These are phyloP conservation scores for Verruconis gallopava DNA, from an alignment of 2,329 filamentous ascomycete species.

Conservation along the genomic window DNA sequence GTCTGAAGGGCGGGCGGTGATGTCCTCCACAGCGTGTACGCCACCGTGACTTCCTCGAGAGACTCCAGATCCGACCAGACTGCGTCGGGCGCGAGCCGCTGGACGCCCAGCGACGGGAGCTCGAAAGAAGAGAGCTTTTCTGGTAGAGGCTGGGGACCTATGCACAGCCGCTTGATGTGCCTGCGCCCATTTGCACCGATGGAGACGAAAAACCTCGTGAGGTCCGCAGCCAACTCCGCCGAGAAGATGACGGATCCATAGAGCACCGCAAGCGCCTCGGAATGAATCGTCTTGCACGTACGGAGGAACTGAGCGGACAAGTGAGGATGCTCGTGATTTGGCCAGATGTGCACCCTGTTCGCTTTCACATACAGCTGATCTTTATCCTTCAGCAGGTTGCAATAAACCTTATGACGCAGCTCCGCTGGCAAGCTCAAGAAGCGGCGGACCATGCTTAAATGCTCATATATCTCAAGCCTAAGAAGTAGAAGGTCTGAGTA, in stretches of 20 bases:
- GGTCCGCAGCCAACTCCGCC: not conserved
- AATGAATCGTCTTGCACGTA: not conserved
- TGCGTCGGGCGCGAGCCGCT: too few species aligned
- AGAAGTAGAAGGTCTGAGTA: too few species aligned
- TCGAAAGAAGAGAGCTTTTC: too few species aligned
- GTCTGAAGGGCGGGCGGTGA: too few species aligned
- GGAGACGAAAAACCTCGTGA: not conserved
- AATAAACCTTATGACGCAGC: constrained; percentile 32
- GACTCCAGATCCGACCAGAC: too few species aligned
- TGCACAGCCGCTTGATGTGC: too few species aligned
- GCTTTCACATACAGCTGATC: not conserved
- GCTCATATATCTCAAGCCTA: not conserved
- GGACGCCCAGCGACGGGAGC: not conserved
- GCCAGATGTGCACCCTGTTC: not conserved
- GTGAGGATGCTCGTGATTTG: not conserved
- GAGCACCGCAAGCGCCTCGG: not conserved
- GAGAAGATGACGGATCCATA: not conserved
- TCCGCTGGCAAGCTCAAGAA: constrained; percentile 27
- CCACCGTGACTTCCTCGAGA: too few species aligned
- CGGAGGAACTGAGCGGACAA: not conserved
- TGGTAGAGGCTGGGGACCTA: too few species aligned
- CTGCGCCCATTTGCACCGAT: not conserved
- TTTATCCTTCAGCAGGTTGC: constrained; percentile 20
- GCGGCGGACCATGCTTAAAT: not conserved
- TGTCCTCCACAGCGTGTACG: too few species aligned